phyloP scores from a whole-genome alignment of 805 yeast species.

The Yarrowia yakushimensis region DNA sequence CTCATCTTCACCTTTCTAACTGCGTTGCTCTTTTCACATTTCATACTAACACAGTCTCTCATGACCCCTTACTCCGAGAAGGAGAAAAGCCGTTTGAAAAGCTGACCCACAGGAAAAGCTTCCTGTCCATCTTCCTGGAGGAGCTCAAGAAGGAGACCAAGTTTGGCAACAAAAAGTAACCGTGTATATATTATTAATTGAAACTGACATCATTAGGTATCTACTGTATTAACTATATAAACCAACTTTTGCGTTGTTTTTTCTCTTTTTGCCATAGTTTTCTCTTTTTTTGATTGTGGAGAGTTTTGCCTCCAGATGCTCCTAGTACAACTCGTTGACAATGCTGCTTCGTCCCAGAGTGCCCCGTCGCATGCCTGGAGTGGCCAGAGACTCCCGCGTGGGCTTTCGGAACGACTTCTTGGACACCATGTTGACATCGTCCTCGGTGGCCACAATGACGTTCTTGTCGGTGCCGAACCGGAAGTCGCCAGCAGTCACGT shows the following conservation, averaged over 20 bases:
- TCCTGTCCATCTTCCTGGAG: slow-evolving; percentile 13
- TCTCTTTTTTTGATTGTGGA: not conserved
- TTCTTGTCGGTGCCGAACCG: slow-evolving; percentile 66
- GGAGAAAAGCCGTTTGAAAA: slow-evolving; percentile 19
- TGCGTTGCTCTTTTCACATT: too few relatives aligned
- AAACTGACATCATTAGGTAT: not conserved
- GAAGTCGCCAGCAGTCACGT: slow-evolving; percentile 75
- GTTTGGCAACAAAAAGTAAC: slow-evolving; percentile 16
- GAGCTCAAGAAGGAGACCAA: slow-evolving; percentile 18
- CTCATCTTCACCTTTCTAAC: too few relatives aligned
- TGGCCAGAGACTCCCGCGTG: slow-evolving; percentile 46
- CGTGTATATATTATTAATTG: not conserved
- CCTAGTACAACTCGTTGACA: not conserved
- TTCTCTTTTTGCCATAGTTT: not conserved
- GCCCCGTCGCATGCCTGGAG: not conserved
- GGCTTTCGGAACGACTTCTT: slow-evolving; percentile 59
- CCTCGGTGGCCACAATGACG: slow-evolving; percentile 67
- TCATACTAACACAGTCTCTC: slow-evolving; percentile 22
- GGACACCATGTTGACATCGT: slow-evolving; percentile 71
- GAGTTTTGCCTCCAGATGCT: too few relatives aligned
- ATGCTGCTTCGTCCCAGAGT: not conserved
- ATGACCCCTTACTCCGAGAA: slow-evolving; percentile 17
- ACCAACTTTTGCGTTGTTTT: not conserved
- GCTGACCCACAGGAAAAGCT: slow-evolving; percentile 15
- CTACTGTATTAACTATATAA: not conserved